Evolutionary conservation across 441 rosid genomes (phyloP).

Genomic region (Corymbia calophylla): DNA sequence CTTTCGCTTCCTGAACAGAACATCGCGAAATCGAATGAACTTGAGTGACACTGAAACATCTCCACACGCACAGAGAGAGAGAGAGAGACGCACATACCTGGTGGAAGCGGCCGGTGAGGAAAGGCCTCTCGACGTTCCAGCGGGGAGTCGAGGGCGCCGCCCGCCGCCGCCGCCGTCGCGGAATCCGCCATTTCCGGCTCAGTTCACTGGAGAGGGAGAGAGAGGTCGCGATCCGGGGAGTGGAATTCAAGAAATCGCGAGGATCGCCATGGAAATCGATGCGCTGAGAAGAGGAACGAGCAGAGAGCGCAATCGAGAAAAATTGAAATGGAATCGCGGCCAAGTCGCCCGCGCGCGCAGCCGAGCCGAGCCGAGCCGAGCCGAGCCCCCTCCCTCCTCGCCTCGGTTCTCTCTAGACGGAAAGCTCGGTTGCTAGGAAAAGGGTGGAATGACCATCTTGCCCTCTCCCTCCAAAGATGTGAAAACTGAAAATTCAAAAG

Average conservation of each 20-base stretch:
- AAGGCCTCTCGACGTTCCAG: constrained; percentile 90
- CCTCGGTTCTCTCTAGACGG: not conserved
- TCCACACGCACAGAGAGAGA: not conserved
- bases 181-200: not conserved
- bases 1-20: constrained; percentile 46
- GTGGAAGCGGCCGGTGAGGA: constrained; percentile 87
- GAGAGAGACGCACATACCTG: constrained; percentile 31
- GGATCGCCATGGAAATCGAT: not conserved
- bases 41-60: not conserved
- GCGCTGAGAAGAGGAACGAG: not conserved
- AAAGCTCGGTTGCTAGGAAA: not conserved
- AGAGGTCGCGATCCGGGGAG: not conserved
- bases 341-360: not conserved
- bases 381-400: not conserved
- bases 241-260: not conserved
- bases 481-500: rapidly evolving
- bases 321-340: not conserved
- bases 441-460: too few species aligned
- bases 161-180: constrained; percentile 6
- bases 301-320: not conserved
- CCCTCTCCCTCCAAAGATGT: rapidly evolving
- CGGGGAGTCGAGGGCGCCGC: constrained; percentile 73
- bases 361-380: not conserved
- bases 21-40: not conserved
- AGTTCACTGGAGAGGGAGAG: not conserved